Conservation (phyloP, 2,329 filamentous ascomycete species). For the Tolypocladium album region DNA sequence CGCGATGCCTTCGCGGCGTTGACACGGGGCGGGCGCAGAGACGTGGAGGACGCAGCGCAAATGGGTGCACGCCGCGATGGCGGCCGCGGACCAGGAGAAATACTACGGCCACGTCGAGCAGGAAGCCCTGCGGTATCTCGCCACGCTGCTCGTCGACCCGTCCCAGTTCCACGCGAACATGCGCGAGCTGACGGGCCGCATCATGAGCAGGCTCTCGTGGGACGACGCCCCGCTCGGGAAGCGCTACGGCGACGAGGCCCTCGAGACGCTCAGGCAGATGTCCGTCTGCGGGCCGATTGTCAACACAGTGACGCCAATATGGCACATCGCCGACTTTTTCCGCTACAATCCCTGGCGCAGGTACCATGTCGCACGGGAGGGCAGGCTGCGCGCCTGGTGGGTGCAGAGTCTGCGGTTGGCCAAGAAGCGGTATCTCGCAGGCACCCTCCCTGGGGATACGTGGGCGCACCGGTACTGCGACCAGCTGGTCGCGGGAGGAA, state of each 20-base stretch:
- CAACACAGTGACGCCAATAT: not conserved
- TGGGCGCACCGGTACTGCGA: not conserved
- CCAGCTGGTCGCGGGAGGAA: slow-evolving; percentile 6
- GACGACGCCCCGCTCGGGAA: not conserved
- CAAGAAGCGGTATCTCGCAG: not conserved
- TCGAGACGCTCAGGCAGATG: not conserved
- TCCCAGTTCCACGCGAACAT: not conserved
- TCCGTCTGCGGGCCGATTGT: not conserved
- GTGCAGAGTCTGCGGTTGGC: not conserved
- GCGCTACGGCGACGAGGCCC: not conserved
- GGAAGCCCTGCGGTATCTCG: not conserved
- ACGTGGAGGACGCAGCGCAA: not conserved
- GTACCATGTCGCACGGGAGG: not conserved
- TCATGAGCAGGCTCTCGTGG: not conserved
- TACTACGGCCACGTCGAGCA: not conserved
- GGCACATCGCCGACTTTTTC: not conserved
- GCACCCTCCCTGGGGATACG: not conserved
- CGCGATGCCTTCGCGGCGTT: not conserved
- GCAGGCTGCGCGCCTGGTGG: not conserved
- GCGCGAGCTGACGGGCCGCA: not conserved
- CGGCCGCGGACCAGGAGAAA: not conserved
- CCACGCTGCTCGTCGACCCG: not conserved
- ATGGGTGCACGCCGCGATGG: not conserved
- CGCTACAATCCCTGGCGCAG: not conserved
- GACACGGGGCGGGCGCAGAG: not conserved